phyloP scores from a whole-genome alignment of 352 stramenopile species.

The Phytophthora niederhauseri region DNA sequence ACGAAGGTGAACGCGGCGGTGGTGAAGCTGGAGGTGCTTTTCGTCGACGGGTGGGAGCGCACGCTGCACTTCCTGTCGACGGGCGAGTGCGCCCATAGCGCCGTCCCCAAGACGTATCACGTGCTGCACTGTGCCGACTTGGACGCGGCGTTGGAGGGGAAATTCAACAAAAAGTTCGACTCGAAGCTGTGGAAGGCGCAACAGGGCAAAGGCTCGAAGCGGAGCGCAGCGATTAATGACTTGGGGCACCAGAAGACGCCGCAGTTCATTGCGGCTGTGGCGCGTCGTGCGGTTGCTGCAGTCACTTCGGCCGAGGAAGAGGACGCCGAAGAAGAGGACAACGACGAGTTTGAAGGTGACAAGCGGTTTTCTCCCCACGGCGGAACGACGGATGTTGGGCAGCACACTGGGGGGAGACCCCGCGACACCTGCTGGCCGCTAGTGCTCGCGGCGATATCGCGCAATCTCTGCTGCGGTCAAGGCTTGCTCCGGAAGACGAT shows the following conservation, averaged over 20 bases:
- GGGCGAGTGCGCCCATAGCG: constrained; percentile 43
- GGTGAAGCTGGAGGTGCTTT: constrained; percentile 45
- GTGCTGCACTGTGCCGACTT: constrained; percentile 45
- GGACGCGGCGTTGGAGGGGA: constrained; percentile 6
- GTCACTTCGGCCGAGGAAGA: not conserved
- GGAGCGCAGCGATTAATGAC: constrained; percentile 36
- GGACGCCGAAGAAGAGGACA: constrained; percentile 1
- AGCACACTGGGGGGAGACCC: constrained; percentile 46
- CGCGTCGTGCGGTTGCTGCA: constrained; percentile 23
- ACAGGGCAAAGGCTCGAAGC: constrained; percentile 24
- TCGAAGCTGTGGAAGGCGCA: constrained; percentile 33
- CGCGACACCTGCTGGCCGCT: constrained; percentile 66
- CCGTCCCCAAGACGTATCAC: constrained; percentile 31
- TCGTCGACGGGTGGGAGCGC: constrained; percentile 48
- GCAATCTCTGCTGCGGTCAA: constrained; percentile 38
- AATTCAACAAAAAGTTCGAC: constrained; percentile 22
- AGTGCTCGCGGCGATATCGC: constrained; percentile 39
- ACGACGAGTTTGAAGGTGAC: not conserved
- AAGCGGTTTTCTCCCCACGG: constrained; percentile 15
- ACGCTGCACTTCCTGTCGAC: constrained; percentile 39
- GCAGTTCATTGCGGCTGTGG: constrained; percentile 50
- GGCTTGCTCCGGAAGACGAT: constrained; percentile 47
- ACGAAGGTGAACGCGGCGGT: constrained; percentile 22
- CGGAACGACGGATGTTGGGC: constrained; percentile 55
- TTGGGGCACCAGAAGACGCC: constrained; percentile 60